Evolutionary conservation across 2,329 filamentous ascomycete genomes (phyloP).

Genomic region (Juglanconis oblonga): DNA sequence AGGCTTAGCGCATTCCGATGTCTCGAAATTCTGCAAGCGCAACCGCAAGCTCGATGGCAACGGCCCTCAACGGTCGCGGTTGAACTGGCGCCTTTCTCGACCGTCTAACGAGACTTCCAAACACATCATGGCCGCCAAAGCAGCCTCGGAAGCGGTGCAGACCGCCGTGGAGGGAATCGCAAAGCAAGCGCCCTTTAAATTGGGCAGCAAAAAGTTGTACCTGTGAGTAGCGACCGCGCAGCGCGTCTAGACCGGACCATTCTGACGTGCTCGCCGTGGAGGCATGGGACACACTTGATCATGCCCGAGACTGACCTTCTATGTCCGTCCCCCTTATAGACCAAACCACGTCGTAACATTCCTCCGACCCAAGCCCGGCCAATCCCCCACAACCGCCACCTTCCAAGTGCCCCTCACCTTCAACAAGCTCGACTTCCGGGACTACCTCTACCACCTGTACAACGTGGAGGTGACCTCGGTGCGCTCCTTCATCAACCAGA

Average conservation of each 20-base stretch:
- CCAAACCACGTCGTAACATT: conserved; percentile 80
- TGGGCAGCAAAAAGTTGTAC: conserved; percentile 54
- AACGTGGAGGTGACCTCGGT: conserved; percentile 69
- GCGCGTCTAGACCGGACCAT: neutral
- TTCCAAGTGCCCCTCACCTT: conserved; percentile 90
- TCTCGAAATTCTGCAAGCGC: conserved; percentile 7
- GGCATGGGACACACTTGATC: neutral
- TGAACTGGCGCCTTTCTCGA: conserved; percentile 4
- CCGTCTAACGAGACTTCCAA: neutral
- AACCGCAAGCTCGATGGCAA: neutral
- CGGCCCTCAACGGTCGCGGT: neutral
- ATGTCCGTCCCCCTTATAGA: conserved; percentile 41
- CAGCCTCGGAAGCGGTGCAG: conserved; percentile 30
- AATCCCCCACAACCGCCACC: conserved; percentile 77
- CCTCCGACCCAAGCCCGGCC: conserved; percentile 64
- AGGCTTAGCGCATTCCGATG: neutral
- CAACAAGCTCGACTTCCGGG: conserved; percentile 94
- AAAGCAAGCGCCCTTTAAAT: conserved; percentile 40
- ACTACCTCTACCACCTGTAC: conserved; percentile 90
- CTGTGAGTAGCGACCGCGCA: conserved; percentile 41
- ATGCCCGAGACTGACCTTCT: neutral
- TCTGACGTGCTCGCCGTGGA: neutral
- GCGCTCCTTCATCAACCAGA: conserved; percentile 75
- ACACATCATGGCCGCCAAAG: conserved; percentile 14
- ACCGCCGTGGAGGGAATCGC: conserved; percentile 27